Evolutionary conservation across 805 yeast species (phyloP).

Genomic region (Wickerhamiella brachini): DNA sequence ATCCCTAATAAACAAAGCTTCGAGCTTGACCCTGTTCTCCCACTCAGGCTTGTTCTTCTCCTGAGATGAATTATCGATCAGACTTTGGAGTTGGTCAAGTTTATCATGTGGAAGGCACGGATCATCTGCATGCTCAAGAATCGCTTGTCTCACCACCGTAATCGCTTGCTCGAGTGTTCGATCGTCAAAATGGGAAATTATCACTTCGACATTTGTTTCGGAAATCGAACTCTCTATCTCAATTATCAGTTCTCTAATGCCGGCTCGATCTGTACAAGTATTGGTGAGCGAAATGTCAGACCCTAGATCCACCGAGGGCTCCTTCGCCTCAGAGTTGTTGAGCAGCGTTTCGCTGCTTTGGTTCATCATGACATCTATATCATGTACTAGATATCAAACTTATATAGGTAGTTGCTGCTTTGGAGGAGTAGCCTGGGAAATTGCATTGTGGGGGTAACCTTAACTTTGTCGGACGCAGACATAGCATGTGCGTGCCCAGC

Average conservation of each 20-base stretch:
- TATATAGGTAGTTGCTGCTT: background rate
- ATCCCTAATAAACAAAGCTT: conserved; percentile 30
- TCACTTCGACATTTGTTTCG: conserved; percentile 9
- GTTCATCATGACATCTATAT: background rate
- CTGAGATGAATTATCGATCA: conserved; percentile 11
- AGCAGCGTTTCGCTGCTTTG: background rate
- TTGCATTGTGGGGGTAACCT: background rate
- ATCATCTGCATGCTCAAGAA: conserved; percentile 33
- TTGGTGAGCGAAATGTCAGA: background rate
- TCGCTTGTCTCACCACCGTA: conserved; percentile 28
- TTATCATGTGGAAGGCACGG: conserved; percentile 32
- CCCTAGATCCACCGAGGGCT: background rate
- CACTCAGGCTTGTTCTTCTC: conserved; percentile 13
- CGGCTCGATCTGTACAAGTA: background rate
- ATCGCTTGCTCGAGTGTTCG: conserved; percentile 26
- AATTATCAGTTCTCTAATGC: background rate
- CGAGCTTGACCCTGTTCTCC: conserved; percentile 20
- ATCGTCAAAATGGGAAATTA: conserved; percentile 16
- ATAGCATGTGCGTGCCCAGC: too few species aligned
- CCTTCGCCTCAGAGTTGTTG: background rate
- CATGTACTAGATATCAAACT: background rate
- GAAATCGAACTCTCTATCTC: background rate
- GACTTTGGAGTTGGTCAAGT: conserved; percentile 24
- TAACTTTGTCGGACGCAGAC: background rate
- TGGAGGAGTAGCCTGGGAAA: background rate